Base-by-base conservation (phyloP, 768 basidiomycete species). In the Lactifluus echinatus region DNA sequence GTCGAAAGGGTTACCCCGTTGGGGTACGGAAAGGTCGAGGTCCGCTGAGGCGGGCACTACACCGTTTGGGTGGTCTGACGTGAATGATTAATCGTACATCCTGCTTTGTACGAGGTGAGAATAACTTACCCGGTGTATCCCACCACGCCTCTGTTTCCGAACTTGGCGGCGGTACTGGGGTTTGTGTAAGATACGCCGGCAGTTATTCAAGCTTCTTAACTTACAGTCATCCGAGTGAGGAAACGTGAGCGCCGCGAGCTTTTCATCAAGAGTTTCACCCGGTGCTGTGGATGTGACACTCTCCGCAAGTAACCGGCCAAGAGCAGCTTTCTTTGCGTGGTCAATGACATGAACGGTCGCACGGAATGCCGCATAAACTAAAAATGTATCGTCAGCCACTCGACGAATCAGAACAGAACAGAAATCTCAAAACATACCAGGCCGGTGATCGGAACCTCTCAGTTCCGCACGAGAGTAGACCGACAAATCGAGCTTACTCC, bases 391-490 rank as follows among this genome's bases (percentile, higher is more conserved):
- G 24, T 29, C 42, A 15, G n/a, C 34, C 15, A 48, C 29, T n/a
- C 37, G 46, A 8, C 28, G 12, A 42, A 2, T 23, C 5, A 11
- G n/a, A n/a, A n/a, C n/a, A n/a, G n/a, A 11, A 21, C 10, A 17
- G 17, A 8, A 26, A 23, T 10, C 4, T 12, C 28, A 26, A n/a
- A 50, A 61, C 73, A 51, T 60, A 85, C 92, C 90, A 68, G 96
- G 96, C 67, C 87, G 85, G 68, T 99, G 96, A 73, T 99, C 96
- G 6, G 96, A 99, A n/a, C 88, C 83, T 66, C 76, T 77, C 55
- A 99, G 72, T 63, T 95, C 91, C 7, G 90, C 87, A 57, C 93
- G 77, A 19, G 85, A 83, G 69, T 99, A 99, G 8, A 83, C 78
- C 0, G 80, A 75, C 45, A 93, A 75, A 60, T 92, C 85, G 24